phyloP scores from a whole-genome alignment of 2,329 filamentous ascomycete species.

The Ceratocystis cubensis region DNA sequence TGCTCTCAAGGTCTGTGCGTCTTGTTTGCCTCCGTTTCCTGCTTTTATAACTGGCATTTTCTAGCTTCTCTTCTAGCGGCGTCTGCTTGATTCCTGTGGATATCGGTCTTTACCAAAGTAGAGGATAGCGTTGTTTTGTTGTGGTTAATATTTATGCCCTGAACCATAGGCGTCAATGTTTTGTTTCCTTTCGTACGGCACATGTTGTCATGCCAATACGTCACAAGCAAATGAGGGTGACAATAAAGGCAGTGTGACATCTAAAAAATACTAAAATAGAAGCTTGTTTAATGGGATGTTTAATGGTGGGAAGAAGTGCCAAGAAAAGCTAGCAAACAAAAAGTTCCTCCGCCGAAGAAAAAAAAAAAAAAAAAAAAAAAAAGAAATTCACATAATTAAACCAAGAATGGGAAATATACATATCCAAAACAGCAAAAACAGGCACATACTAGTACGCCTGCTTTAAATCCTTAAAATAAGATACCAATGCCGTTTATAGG shows the following conservation, averaged over 20 bases:
- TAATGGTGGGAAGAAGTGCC: not conserved
- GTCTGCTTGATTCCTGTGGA: not conserved
- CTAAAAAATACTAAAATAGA: constrained; percentile 1
- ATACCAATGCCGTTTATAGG: not conserved
- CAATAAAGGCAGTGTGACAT: not conserved
- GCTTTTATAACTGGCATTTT: no score
- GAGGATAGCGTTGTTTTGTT: no score
- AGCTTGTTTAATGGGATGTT: constrained; percentile 6
- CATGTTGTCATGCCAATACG: not conserved
- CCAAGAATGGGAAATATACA: no score
- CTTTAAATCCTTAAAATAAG: not conserved
- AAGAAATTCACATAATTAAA: not conserved
- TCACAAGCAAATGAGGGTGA: not conserved
- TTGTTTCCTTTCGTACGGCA: not conserved
- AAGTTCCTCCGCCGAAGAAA: not conserved
- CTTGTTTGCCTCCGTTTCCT: not conserved
- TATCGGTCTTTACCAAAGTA: no score
- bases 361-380: not conserved
- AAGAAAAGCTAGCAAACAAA: constrained; percentile 1
- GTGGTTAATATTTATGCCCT: not conserved
- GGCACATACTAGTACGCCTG: not conserved
- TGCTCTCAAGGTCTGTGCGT: not conserved
- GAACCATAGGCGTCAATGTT: not conserved
- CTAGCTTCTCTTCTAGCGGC: not conserved
- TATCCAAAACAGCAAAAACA: not conserved